phyloP scores from a whole-genome alignment of 192 early-diverging fungal genomes.

The Backusella parvicylindrica region DNA sequence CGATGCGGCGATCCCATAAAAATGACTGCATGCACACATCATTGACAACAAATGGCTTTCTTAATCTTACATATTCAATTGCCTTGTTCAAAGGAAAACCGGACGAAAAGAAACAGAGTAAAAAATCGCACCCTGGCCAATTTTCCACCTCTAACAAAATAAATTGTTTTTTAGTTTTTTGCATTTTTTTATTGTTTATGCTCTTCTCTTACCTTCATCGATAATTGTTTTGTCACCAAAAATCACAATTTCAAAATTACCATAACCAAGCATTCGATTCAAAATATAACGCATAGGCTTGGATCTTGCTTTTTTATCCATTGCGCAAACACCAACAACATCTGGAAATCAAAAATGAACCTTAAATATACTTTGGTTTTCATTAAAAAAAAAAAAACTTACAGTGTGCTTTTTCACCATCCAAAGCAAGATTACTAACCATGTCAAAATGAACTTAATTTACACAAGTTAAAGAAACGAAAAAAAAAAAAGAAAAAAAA shows the following conservation, averaged over 20 bases:
- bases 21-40: slow-evolving; percentile 86
- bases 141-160: slow-evolving; percentile 59
- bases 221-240: slow-evolving; percentile 97
- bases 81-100: slow-evolving; percentile 96
- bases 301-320: slow-evolving; percentile 92
- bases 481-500: background rate
- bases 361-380: background rate
- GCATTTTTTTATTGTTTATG: background rate
- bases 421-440: background rate
- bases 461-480: background rate
- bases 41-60: slow-evolving; percentile 88
- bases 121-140: slow-evolving; percentile 94
- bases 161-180: background rate
- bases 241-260: slow-evolving; percentile 78
- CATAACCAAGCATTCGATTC: slow-evolving; percentile 59
- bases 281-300: slow-evolving; percentile 97
- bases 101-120: slow-evolving; percentile 93
- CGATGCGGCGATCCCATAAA: slow-evolving; percentile 85
- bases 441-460: background rate
- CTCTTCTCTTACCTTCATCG: slow-evolving; percentile 70
- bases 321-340: slow-evolving; percentile 84
- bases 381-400: background rate
- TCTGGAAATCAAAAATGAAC: slow-evolving; percentile 25
- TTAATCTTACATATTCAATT: slow-evolving; percentile 79
- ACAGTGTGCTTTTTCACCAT: slow-evolving; percentile 2